Conservation (phyloP, 805 yeast genomes). For the Metahyphopichia silvanorum region DNA sequence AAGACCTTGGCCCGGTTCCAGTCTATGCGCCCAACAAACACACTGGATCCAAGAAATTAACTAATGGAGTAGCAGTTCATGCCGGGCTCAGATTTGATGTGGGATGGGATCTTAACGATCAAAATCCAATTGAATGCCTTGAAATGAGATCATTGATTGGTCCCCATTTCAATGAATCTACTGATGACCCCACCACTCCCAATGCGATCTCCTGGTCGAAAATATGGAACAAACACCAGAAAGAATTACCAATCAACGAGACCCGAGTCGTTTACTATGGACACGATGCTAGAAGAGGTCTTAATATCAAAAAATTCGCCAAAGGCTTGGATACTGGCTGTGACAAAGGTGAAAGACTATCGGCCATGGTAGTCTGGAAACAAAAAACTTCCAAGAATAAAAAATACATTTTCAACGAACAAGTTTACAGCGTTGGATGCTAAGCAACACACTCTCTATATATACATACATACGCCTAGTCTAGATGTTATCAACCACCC, state of each 20-base stretch:
- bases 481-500: too few relatives aligned
- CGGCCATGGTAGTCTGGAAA: constrained; percentile 55
- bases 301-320: constrained; percentile 60
- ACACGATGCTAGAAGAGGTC: constrained; percentile 81
- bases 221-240: constrained; percentile 49
- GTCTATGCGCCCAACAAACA: constrained; percentile 27
- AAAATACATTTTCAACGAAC: constrained; percentile 18
- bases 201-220: constrained; percentile 54
- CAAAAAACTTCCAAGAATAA: constrained; percentile 10
- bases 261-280: constrained; percentile 67
- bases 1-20: constrained; percentile 59
- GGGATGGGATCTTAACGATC: constrained; percentile 44
- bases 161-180: constrained; percentile 57
- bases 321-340: constrained; percentile 85
- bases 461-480: too few relatives aligned
- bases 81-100: constrained; percentile 77
- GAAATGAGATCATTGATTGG: constrained; percentile 69
- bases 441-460: too few relatives aligned
- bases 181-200: constrained; percentile 41
- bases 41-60: constrained; percentile 25
- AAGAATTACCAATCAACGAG: constrained; percentile 27
- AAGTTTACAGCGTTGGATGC: constrained; percentile 2
- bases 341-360: constrained; percentile 66
- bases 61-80: constrained; percentile 63
- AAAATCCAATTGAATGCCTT: constrained; percentile 59